Conservation (phyloP, 1,139 yeast genomes). For the Oligophagozyma castellii region DNA sequence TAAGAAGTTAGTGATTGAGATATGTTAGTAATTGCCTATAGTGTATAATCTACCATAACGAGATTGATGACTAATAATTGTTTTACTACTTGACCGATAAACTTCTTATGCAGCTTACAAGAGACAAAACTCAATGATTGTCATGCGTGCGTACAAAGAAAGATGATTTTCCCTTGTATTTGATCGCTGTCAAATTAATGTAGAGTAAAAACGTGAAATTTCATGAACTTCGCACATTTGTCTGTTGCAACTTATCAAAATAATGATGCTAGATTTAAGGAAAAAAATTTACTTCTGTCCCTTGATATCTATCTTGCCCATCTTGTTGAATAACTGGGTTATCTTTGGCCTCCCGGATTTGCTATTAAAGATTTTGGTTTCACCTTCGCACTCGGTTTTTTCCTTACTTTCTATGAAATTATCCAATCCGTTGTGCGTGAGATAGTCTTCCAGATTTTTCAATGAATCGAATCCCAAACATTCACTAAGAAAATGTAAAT, state of each 20-base stretch:
- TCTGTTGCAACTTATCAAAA: too few species aligned
- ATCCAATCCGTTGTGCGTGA: conserved; percentile 30
- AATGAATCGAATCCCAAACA: conserved; percentile 35
- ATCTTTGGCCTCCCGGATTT: conserved; percentile 31
- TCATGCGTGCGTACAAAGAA: too few species aligned
- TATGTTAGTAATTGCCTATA: conserved; percentile 1
- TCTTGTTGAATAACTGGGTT: conserved; percentile 31
- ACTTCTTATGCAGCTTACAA: too few species aligned
- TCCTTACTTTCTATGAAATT: conserved; percentile 26
- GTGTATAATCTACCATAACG: not conserved
- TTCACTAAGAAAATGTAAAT: conserved; percentile 31
- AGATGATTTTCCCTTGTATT: too few species aligned
- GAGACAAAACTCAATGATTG: too few species aligned
- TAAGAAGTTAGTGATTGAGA: conserved; percentile 7
- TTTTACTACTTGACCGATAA: too few species aligned
- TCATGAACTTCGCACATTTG: too few species aligned
- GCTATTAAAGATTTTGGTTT: conserved; percentile 25
- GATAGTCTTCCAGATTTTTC: conserved; percentile 29
- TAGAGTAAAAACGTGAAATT: too few species aligned
- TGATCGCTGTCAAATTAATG: too few species aligned
- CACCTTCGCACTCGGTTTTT: conserved; percentile 11
- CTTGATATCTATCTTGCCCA: conserved; percentile 71
- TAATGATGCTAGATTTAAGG: too few species aligned
- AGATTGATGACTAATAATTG: too few species aligned
- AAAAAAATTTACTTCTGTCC: conserved; percentile 60